Conservation (phyloP, 192 early-diverging fungal genomes). For the Backusella tarrabulga region DNA sequence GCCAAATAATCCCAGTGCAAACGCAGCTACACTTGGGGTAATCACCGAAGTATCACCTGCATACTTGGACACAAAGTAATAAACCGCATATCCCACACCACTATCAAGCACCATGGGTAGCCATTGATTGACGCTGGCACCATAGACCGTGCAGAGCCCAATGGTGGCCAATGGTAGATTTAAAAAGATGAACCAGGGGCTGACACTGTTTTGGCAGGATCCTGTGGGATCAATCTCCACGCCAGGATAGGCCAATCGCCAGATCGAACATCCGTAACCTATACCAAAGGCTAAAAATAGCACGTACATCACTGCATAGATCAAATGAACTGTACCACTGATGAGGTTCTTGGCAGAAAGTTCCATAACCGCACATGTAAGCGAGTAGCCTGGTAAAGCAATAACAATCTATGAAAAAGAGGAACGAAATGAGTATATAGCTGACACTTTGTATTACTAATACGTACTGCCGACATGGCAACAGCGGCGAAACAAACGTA, state of each 20-base stretch:
- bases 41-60: slow-evolving; percentile 46
- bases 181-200: slow-evolving; percentile 43
- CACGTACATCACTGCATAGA: slow-evolving; percentile 78
- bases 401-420: slow-evolving; percentile 39
- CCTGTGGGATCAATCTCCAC: slow-evolving; percentile 17
- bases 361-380: slow-evolving; percentile 88
- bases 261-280: slow-evolving; percentile 39
- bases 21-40: slow-evolving; percentile 64
- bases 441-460: neutral
- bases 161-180: slow-evolving; percentile 40
- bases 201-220: slow-evolving; percentile 16
- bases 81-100: slow-evolving; percentile 68
- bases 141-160: slow-evolving; percentile 55
- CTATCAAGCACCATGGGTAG: slow-evolving; percentile 62
- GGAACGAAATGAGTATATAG: too few relatives aligned
- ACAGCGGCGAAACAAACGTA: slow-evolving; percentile 65
- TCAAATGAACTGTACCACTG: slow-evolving; percentile 80
- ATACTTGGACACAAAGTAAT: slow-evolving; percentile 57
- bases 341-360: slow-evolving; percentile 85
- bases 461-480: slow-evolving; percentile 51
- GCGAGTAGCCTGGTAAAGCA: slow-evolving; percentile 68
- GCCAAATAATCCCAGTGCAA: slow-evolving; percentile 76
- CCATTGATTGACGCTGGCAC: slow-evolving; percentile 61
- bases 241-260: slow-evolving; percentile 15
- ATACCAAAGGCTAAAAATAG: slow-evolving; percentile 78